A percentile compares a stretch with the other conserved stretches of the same genome.
Evolutionary conservation across 2,329 filamentous ascomycete species (phyloP).

Genomic region (Hymenoscyphus linearis): DNA sequence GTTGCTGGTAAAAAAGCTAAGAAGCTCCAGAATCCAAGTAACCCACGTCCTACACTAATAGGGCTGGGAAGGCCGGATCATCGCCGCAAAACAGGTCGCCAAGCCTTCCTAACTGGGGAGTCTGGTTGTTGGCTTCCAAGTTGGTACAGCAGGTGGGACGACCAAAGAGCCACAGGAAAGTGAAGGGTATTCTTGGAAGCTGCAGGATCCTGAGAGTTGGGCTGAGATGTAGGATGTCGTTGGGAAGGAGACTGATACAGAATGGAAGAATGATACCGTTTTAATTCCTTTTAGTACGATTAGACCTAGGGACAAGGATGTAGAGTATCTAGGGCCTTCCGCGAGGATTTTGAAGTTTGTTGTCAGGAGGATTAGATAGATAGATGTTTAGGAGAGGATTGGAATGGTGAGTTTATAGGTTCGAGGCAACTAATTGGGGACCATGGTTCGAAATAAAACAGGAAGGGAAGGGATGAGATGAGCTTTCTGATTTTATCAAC

Average conservation of each 20-base stretch:
- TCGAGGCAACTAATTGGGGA: too few species aligned
- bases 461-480: too few species aligned
- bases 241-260: neutral
- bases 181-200: neutral
- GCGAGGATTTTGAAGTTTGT: constrained; percentile 1
- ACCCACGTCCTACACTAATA: neutral
- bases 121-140: neutral
- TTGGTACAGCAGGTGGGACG: neutral
- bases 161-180: neutral
- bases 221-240: constrained; percentile 2
- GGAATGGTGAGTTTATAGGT: too few species aligned
- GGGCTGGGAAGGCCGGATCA: neutral
- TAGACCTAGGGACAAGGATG: neutral
- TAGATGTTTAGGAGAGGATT: too few species aligned
- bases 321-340: neutral
- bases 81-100: neutral
- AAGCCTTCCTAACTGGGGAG: neutral
- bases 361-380: neutral
- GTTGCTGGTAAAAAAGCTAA: too few species aligned
- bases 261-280: neutral
- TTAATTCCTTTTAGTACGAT: neutral
- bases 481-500: too few species aligned
- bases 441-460: too few species aligned
- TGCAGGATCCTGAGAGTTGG: constrained; percentile 2
- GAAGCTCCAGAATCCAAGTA: neutral